Base-by-base conservation (phyloP, 768 basidiomycete genomes). In the Leccinum obscurum region DNA sequence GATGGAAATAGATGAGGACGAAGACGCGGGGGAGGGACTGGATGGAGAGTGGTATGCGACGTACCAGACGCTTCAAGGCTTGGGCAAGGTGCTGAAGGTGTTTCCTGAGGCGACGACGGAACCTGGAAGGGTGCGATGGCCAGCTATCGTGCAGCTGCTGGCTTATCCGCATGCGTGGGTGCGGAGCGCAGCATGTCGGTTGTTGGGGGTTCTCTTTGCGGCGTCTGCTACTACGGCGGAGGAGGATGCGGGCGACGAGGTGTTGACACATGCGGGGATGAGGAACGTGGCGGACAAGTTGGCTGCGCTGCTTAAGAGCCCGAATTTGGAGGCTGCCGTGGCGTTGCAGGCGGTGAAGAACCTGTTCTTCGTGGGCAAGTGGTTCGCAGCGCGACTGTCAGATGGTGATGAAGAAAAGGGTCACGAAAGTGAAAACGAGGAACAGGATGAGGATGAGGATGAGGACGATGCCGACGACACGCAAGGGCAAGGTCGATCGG, bases 81-180 rank as follows among this genome's bases (percentile, higher is more conserved):
- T 93, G 26, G 74, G 78, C 54, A 95, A 93, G 70, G 69, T 86
- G 35, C 71, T 90, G 35, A 81, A 78, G 30, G 77, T 85, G 20
- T 81, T 83, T 62, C 84, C 89, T 4, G 78, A 81, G 54, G 67
- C 80, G 49, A 77, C 78, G 4, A 76, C 70, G 2, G 72, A 82
- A 39, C 75, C 77, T 9, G 79, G 78, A 46, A 77, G 72, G 58
- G 76, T 92, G 1, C 70, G 80, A 1, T 96, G 95, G 94, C 65
- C 75, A 10, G 68, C 78, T 1, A 79, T 97, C 46, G 77, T 84
- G 24, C 66, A 77, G 0, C 87, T 90, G 66, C 83, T 98, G 3
- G 78, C 90, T 3, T 98, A 89, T 76, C 95, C 95, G 5, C 97
- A 99, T 72, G 85, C 92, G 4, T 98, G 95, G 96, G 94, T 97